Conservation (phyloP, 495 filamentous ascomycete species). For the Podospora didyma region DNA sequence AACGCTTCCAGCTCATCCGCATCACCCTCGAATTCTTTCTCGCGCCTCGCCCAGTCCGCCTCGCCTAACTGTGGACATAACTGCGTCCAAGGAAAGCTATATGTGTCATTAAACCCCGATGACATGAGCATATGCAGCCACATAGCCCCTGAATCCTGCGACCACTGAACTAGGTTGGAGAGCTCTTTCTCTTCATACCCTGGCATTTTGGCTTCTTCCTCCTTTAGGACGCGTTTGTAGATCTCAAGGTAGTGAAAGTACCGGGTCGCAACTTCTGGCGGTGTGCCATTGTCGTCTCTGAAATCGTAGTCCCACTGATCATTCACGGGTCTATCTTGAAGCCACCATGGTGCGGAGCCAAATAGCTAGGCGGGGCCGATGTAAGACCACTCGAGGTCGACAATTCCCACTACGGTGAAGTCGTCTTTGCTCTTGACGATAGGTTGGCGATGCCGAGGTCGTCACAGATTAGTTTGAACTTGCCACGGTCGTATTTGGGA, state of each 20-base stretch:
- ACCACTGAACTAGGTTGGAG: no score
- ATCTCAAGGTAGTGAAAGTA: background rate
- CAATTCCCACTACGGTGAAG: background rate
- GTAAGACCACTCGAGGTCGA: background rate
- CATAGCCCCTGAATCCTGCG: no score
- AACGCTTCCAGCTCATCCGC: background rate
- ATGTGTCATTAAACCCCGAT: no score
- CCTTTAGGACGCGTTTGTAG: background rate
- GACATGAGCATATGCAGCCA: no score
- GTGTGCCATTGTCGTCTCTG: background rate
- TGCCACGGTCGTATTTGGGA: background rate
- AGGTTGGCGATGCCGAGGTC: background rate
- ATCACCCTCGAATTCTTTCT: no score
- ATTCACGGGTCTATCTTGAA: background rate
- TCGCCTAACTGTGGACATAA: no score
- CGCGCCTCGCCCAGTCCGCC: no score
- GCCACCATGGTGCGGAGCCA: background rate
- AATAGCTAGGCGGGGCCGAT: background rate
- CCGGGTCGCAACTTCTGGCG: background rate
- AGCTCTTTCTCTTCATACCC: background rate
- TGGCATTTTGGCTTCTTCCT: background rate
- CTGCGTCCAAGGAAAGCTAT: no score
- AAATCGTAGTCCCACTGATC: background rate
- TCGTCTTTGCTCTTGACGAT: background rate
- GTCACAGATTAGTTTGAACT: background rate